Evolutionary conservation across 2,329 filamentous ascomycete species (phyloP), one percentile per base, ranked within the genome.

Genomic region (Colletotrichum sp.): DNA sequence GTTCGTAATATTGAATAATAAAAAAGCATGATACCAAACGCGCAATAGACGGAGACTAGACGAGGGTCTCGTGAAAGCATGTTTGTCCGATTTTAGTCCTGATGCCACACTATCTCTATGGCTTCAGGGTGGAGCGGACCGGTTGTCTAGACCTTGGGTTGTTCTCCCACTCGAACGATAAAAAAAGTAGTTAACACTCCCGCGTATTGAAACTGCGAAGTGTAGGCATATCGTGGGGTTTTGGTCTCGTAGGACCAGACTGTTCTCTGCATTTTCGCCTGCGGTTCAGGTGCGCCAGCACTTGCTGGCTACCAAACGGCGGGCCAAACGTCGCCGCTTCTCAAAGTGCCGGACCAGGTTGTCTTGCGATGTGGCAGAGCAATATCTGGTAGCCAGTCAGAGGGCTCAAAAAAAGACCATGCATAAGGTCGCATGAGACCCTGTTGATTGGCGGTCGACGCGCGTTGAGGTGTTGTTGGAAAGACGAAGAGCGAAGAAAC

Each of bases 31-130:
- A 24, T 30, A 68, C 30, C 62, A 44, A 18, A 26, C 8, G 8
- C 32, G 10, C 39, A 16, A 9, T 7, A 8, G 24, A 10, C 32
- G 34, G 60, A 64, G 62, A 52, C 63, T 30, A 52, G 26, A 66
- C 63, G 16, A 66, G 13, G 30, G 48, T 32, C 71, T 64, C 67
- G 12, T 52, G 22, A 26, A 44, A 65, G 62, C 60, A 88, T 92
- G 89, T 92, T 81, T 89, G 90, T 90, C 90, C 89, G 87, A 86
- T 88, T 88, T 88, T 92, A 92, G 91, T 92, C 91, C 91, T 87
- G 88, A 86, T 88, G 85, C 84, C 89, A 89, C 89, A 92, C 87
- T 84, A 68, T 76, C 76, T 89, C 88, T 86, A 89, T 90, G 87
- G 85, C 86, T 89, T 85, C 90, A 91, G 91, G 91, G 91, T 92